phyloP scores from a whole-genome alignment of 345 rosid genomes.

The Lagerstroemia speciosa region DNA sequence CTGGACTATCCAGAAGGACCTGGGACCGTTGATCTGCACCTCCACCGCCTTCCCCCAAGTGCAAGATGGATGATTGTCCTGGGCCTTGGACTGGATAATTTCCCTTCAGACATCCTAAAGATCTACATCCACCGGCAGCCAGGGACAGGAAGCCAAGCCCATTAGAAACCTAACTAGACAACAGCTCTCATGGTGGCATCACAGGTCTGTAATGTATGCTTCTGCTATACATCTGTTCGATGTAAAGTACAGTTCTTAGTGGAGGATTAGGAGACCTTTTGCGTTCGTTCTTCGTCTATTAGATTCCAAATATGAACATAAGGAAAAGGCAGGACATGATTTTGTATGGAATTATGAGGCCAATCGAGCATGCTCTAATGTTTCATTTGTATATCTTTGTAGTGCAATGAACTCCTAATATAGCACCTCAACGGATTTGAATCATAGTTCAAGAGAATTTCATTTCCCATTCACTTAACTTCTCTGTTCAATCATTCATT shows the following conservation, averaged over 20 bases:
- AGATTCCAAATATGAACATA: not conserved
- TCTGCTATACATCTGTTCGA: slow-evolving; percentile 16
- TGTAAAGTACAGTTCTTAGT: slow-evolving; percentile 9
- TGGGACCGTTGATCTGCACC: too few species aligned
- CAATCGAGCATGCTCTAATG: not conserved
- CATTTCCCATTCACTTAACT: slow-evolving; percentile 3
- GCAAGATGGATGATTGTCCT: too few species aligned
- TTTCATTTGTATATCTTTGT: not conserved
- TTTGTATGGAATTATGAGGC: not conserved
- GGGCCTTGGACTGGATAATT: too few species aligned
- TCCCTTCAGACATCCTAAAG: too few species aligned
- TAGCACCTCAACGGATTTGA: too few species aligned
- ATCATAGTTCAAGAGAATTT: not conserved
- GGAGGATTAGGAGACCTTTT: slow-evolving; percentile 15
- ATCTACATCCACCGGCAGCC: too few species aligned
- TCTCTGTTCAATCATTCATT: too few species aligned
- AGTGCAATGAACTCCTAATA: slow-evolving; percentile 3
- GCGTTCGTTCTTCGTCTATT: not conserved
- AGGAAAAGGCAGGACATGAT: not conserved
- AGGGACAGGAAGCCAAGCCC: slow-evolving; percentile 63
- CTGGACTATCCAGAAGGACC: too few species aligned
- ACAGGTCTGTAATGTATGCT: slow-evolving; percentile 18
- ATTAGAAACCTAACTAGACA: slow-evolving; percentile 58
- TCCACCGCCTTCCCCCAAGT: too few species aligned
- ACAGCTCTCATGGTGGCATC: slow-evolving; percentile 28